Base-by-base conservation (phyloP, 768 basidiomycete species). In the Cubamyces sp. region DNA sequence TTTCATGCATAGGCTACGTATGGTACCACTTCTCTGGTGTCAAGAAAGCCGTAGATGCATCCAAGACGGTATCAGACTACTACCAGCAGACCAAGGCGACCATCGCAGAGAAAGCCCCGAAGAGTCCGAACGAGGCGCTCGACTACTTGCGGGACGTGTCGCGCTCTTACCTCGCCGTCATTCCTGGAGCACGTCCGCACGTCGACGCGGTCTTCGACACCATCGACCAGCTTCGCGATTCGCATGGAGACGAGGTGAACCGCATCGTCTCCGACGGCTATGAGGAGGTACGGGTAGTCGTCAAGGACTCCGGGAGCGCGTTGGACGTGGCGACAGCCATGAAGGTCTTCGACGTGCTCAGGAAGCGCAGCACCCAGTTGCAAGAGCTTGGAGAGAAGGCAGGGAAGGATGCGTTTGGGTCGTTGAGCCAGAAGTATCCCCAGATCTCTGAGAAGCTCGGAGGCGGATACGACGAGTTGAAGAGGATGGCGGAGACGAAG, bases 191-290 rank as follows among this genome's bases (percentile, higher is more conserved):
- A 0, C 72, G 71, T 2, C 50, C 71, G 5, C 59, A 77, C 43
- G 73, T 82, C 57, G 80, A 83, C 70, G 67, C 62, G 47, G 76
- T 73, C 0, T 82, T 84, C 64, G 79, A 82, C 65, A 68, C 69
- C n/a, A 63, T 81, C 42, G 78, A 78, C 48, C 68, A 74, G 54
- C 66, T 78, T 14, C 72, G 74, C 34, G 74, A 76, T 30, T 68
- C 72, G 18, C 78, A 82, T 49, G 64, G 73, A 4, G 75, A 78
- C 25, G 79, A 82, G 60, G 76, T 78, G 8, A 74, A 73, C 58
- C 67, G 48, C 14, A 76, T 81, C 60, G 70, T 79, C 16, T 54
- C 63, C 7, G 68, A 70, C 50, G 75, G 77, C 12, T 78, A 76
- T 52, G 66, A 73, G 16, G 77, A 82, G 37, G 66, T 82, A 4